Base-by-base conservation (phyloP, 2,329 filamentous ascomycete species). In the Calonectria montana region DNA sequence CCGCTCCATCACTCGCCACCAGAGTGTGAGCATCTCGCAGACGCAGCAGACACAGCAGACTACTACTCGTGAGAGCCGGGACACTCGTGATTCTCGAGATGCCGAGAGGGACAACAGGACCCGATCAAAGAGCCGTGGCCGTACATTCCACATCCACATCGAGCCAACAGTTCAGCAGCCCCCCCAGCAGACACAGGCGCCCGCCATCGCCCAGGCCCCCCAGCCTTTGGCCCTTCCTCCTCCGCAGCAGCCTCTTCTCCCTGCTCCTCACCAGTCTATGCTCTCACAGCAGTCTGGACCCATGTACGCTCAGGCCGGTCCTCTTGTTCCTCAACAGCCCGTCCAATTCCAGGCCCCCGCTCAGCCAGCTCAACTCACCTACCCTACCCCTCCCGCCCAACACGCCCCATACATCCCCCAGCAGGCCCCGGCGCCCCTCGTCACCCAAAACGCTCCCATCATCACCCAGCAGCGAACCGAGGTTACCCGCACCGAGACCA, bases 71-170 rank as follows among this genome's bases (percentile, higher is more conserved):
- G 65, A 67, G 1, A 37, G 18, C 35, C 65, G 65, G 10, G 65
- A 67, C 39, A 12, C 47, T 13, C 63, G 63, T 6, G 63, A 65
- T 25, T 61, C 77, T 65, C 71, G 77, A 18, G 71, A 73, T 13
- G 65, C 66, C 6, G 76, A 76, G 55, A 39, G 55, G n/a, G 69
- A 72, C 43, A 41, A 69, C 27, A 78, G 74, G 66, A 71, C 76
- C 15, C 64, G 78, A 27, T 79, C 78, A 48, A 71, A 73, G 53
- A 80, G 78, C 39, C 78, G 78, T 37, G 78, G 78, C 27, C 76
- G 78, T 23, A 79, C 78, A 59, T 74, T 78, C 53, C 78, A 79
- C 67, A 79, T 79, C 27, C 78, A 79, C 74, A 80, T 79, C 25
- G 78, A 78, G 70, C 77, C 77, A 1, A 74, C 68, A 8, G 73